Percentiles rank a stretch among this genome's conserved stretches.
These are phyloP conservation scores for Bacterosira constricta DNA, from an alignment of 108 stramenopile species.

Conservation along the genomic window DNA sequence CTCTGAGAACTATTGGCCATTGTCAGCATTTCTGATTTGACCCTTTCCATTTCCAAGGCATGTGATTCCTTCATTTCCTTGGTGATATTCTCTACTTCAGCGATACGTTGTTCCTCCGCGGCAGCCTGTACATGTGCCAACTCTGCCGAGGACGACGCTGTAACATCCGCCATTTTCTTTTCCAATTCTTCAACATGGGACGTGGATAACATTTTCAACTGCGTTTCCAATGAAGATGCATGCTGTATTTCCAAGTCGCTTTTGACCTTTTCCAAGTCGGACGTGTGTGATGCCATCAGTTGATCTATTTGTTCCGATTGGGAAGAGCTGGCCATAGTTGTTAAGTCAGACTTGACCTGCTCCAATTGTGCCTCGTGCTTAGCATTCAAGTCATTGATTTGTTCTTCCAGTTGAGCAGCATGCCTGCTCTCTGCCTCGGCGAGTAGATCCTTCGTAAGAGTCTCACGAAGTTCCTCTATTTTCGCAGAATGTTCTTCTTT, in stretches of 20 bases:
- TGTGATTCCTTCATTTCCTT: not conserved
- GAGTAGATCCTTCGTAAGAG: slow-evolving; percentile 3
- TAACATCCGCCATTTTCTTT: slow-evolving; percentile 10
- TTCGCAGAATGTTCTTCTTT: slow-evolving; percentile 2
- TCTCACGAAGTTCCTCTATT: slow-evolving; percentile 18
- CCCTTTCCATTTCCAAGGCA: slow-evolving; percentile 5
- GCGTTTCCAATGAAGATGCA: slow-evolving; percentile 13
- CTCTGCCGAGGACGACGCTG: not conserved
- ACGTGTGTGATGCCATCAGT: not conserved
- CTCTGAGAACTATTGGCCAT: slow-evolving; percentile 9
- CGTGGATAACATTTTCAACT: slow-evolving; percentile 12
- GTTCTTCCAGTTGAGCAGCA: slow-evolving; percentile 8
- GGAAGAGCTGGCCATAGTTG: slow-evolving; percentile 1
- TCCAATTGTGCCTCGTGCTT: slow-evolving; percentile 17
- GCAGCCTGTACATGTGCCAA: slow-evolving; percentile 1
- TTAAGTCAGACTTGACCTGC: slow-evolving; percentile 1
- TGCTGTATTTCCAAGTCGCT: not conserved
- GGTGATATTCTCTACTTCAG: not conserved
- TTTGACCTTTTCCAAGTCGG: slow-evolving; percentile 1
- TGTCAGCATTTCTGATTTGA: slow-evolving; percentile 16
- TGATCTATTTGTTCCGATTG: slow-evolving; percentile 9
- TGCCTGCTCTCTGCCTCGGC: slow-evolving; percentile 12
- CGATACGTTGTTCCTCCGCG: not conserved
- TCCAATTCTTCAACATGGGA: slow-evolving; percentile 34
- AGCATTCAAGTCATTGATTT: slow-evolving; percentile 7